A percentile compares a stretch with the other conserved stretches of the same genome.
Evolutionary conservation across 2,329 filamentous ascomycete species (phyloP).

Genomic region (Talaromyces sp.): DNA sequence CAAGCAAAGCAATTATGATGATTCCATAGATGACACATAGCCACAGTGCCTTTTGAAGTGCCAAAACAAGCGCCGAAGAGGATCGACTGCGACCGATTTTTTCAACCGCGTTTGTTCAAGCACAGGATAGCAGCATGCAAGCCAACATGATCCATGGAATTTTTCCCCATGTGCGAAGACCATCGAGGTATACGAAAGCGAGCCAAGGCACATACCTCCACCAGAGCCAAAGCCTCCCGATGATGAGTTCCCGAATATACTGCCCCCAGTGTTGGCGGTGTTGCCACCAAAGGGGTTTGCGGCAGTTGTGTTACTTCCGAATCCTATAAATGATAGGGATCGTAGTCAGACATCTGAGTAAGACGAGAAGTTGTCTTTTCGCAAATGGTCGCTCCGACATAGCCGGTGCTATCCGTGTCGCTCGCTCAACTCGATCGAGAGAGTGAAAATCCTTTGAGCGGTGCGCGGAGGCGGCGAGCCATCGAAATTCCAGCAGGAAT

Average conservation of each 20-base stretch:
- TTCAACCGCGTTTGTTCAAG: neutral
- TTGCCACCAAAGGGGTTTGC: slow-evolving; percentile 31
- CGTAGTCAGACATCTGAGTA: slow-evolving; percentile 34
- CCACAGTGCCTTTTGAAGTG: neutral
- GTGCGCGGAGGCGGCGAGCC: slow-evolving; percentile 13
- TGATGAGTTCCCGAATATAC: slow-evolving; percentile 30
- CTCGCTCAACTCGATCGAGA: neutral
- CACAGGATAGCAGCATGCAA: neutral
- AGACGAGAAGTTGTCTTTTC: slow-evolving; percentile 27
- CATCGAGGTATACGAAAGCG: neutral
- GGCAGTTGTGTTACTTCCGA: slow-evolving; percentile 32
- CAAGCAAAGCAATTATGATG: neutral
- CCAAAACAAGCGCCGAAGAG: neutral
- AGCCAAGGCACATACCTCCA: slow-evolving; percentile 31
- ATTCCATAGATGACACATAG: neutral
- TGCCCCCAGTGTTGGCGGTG: slow-evolving; percentile 25
- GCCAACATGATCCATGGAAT: neutral
- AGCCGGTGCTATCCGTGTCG: slow-evolving; percentile 12
- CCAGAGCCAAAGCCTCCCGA: slow-evolving; percentile 36
- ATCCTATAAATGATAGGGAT: slow-evolving; percentile 33
- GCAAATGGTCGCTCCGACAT: slow-evolving; percentile 23
- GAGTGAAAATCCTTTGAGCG: neutral
- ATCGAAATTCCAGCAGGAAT: neutral
- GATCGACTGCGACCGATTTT: neutral
- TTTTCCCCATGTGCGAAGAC: neutral